Base-by-base conservation (phyloP, 2,329 filamentous ascomycete genomes). In the Colletotrichum scovillei region DNA sequence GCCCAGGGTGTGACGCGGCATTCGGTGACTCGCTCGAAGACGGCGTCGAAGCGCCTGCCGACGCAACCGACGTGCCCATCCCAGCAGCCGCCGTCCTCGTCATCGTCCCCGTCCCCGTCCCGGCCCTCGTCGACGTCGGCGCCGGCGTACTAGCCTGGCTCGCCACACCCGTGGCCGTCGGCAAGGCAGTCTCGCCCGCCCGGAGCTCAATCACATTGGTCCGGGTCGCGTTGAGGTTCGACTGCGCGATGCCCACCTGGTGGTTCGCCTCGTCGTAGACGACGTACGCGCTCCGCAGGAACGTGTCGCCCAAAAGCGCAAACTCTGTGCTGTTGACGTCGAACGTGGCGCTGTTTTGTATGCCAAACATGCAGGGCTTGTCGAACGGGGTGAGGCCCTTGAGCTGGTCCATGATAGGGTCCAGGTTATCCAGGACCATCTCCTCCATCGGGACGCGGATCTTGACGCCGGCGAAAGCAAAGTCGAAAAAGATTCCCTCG, bases 181-280 rank as follows among this genome's bases (percentile, higher is more conserved):
- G 86, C 19, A 90, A 79, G 5, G 80, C 78, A 12, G 79, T 81
- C 59, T 80, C 80, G 60, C 77, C 76, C 14, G 80, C 75, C n/a
- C 79, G 78, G 73, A 91, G 84, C 77, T 87, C 85, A 52, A 89
- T 77, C 24, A 90, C 77, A 71, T 84, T 83, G 59, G 81, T 83
- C 26, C 80, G 78, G 35, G 83, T 85, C 73, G 81, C 81, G 77
- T 88, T 86, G 66, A 88, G 78, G 75, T 88, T 88, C 62, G 89
- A 84, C 81, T 88, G 88, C 0, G 74, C 93, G 35, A 95, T 82
- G 2, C 90, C 92, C 75, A 95, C 91, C 81, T 93, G 86, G 79
- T 93, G 91, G 80, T 93, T 94, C 22, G 86, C 89, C 35, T 94
- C 85, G 79, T 95, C 92, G 79, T 93, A 95, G 7, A 95, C 93